Percentiles rank a stretch among this genome's conserved stretches.
These are phyloP conservation scores for Oxyria digyna DNA, from an alignment of 148 eudicot genomes.

Conservation along the genomic window DNA sequence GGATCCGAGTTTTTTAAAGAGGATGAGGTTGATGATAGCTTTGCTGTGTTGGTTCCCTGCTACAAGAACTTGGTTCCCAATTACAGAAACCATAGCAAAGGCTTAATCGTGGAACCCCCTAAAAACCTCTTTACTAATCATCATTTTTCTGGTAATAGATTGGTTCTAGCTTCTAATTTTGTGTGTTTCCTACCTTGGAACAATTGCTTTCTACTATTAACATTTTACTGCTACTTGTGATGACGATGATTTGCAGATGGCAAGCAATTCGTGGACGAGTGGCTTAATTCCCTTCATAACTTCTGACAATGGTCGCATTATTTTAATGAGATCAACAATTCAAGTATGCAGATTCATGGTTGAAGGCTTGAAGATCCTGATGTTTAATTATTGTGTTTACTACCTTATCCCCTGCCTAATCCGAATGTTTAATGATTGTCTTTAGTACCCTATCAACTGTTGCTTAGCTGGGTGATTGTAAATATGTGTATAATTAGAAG, in stretches of 20 bases:
- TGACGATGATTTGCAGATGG: conserved; percentile 17
- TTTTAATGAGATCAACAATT: no score
- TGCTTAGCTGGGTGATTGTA: conserved; percentile 4
- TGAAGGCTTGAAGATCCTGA: neutral
- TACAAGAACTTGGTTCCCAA: conserved; percentile 89
- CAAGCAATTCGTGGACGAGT: conserved; percentile 44
- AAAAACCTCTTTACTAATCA: conserved; percentile 21
- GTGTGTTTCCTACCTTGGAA: neutral
- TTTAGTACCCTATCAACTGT: no score
- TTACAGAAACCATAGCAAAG: conserved; percentile 36
- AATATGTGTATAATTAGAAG: neutral
- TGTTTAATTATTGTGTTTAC: neutral
- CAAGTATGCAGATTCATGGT: neutral
- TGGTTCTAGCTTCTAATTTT: no score
- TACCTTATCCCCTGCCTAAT: no score
- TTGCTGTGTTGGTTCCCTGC: conserved; percentile 92
- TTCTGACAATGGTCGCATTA: conserved; percentile 16
- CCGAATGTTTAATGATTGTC: neutral
- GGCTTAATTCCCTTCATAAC: conserved; percentile 51
- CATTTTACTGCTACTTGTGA: neutral
- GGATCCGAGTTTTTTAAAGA: conserved; percentile 76
- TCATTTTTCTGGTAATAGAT: conserved; percentile 21
- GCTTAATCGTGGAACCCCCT: conserved; percentile 12
- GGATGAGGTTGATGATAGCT: conserved; percentile 65
- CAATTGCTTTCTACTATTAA: neutral